Percentiles rank a stretch among this genome's conserved stretches.
These are phyloP conservation scores for Aspergillus fructus DNA, from an alignment of 2,329 filamentous ascomycete genomes.

Conservation along the genomic window DNA sequence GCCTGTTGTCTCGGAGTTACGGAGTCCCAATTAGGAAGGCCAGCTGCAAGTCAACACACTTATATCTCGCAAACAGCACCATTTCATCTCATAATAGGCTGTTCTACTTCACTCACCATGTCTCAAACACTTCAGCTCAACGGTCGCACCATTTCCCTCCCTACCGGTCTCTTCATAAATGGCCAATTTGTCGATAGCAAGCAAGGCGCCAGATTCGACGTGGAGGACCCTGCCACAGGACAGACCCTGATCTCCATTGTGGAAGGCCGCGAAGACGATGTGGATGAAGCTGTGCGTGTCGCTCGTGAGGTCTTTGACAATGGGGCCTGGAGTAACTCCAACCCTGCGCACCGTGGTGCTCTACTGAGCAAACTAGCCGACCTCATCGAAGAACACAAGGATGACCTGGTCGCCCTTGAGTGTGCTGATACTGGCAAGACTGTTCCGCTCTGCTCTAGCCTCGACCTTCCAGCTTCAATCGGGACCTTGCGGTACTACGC, in stretches of 20 bases:
- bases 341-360: slow-evolving; percentile 23
- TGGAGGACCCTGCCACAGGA: background rate
- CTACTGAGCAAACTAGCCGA: slow-evolving; percentile 27
- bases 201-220: background rate
- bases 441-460: slow-evolving; percentile 16
- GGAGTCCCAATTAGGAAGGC: background rate
- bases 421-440: slow-evolving; percentile 31
- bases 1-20: background rate
- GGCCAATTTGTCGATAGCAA: background rate
- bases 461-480: slow-evolving; percentile 63
- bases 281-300: slow-evolving; percentile 31
- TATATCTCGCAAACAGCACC: background rate
- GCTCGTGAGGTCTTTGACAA: slow-evolving; percentile 29
- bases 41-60: background rate
- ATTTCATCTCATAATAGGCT: no score
- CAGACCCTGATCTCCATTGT: slow-evolving; percentile 27
- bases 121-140: background rate
- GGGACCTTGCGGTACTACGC: slow-evolving; percentile 76
- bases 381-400: slow-evolving; percentile 24
- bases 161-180: background rate
- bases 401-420: slow-evolving; percentile 28
- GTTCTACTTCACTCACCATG: background rate
- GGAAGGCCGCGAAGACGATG: slow-evolving; percentile 32
- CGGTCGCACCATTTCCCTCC: background rate
- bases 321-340: slow-evolving; percentile 22